These are phyloP conservation scores for Mortierella claussenii DNA, from an alignment of 192 early-diverging fungal genomes.

Conservation along the genomic window DNA sequence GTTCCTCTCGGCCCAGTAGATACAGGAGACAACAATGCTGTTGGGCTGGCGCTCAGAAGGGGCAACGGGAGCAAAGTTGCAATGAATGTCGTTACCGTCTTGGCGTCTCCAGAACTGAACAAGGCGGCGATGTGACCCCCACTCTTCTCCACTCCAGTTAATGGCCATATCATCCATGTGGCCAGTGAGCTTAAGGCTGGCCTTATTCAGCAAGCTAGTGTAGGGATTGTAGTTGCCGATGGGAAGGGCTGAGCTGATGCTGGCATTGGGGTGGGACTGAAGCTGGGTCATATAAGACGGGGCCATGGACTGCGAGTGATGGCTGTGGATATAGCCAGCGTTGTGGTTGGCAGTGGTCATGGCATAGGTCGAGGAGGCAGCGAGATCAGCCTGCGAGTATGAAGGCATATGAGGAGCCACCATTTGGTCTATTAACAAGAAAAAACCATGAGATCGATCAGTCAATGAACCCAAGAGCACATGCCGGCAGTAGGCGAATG, in stretches of 20 bases:
- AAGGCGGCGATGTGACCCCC: conserved; percentile 69
- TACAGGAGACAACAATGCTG: conserved; percentile 81
- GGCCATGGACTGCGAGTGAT: conserved; percentile 6
- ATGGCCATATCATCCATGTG: conserved; percentile 75
- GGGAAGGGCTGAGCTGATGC: conserved; percentile 14
- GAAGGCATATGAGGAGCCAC: conserved; percentile 30
- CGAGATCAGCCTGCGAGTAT: conserved; percentile 32
- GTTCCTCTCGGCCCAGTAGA: conserved; percentile 79
- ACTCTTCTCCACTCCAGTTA: conserved; percentile 76
- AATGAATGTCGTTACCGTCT: conserved; percentile 71
- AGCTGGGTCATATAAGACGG: conserved; percentile 9
- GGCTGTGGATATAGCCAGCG: conserved; percentile 21
- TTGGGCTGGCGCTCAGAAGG: conserved; percentile 68
- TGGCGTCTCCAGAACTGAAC: conserved; percentile 82
- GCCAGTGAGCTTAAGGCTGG: conserved; percentile 74
- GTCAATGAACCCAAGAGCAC: no score
- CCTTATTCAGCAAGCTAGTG: conserved; percentile 76
- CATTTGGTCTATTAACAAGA: conserved; percentile 24
- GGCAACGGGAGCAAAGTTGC: conserved; percentile 69
- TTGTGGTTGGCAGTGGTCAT: conserved; percentile 16
- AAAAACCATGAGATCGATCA: not conserved
- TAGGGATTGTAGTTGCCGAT: conserved; percentile 60
- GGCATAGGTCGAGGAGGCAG: conserved; percentile 17
- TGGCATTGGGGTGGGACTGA: conserved; percentile 20
- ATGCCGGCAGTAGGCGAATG: no score